Evolutionary conservation across 768 basidiomycete species (phyloP), one percentile per base, ranked within the genome.

Genomic region (Naganishia onofrii): DNA sequence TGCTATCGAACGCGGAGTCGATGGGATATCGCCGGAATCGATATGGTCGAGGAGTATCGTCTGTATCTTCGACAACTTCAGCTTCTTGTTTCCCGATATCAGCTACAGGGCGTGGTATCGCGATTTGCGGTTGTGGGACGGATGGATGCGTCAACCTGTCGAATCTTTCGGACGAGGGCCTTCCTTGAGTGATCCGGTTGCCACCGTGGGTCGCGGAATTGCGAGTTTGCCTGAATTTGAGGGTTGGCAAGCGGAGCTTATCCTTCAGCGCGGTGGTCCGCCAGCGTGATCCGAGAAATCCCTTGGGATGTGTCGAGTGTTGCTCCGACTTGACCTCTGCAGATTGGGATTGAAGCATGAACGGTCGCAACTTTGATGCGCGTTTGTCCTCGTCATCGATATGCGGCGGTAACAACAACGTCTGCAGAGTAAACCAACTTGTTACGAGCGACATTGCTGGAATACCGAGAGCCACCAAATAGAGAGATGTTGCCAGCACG

Each of bases 71-170:
- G 29, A 23, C 31, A 28, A 36, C 26, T 42, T 44, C 29, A 21
- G 38, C 38, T 19, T 44, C 42, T 38, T 42, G 46, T 34, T 42
- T 44, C 42, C 28, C 60, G 60, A 44, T 17, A 15, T 42, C 9
- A 2, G 38, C 60, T 6, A 19, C 19, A 5, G 64, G 36, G 2
- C 23, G 58, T n/a, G 67, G 26, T 21, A 70, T 32, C 3, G 66
- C 53, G 0, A 71, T 36, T 46, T 34, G 66, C 23, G 70, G 66
- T n/a, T 60, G 70, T n/a, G 70, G 70, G 1, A 54, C 46, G n/a
- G 63, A 48, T 1, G 52, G 26, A 32, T 57, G 63, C 28, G 67
- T 53, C 31, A 71, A 19, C n/a, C 66, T 42, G 36, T 71, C 66
- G 12, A 71, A 31, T n/a, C 51, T 44, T 8, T 63, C 66, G 8